A percentile compares a stretch with the other conserved stretches of the same genome.
These are phyloP conservation scores for Globisporangium barbulae DNA, from an alignment of 352 stramenopile genomes.

Conservation along the genomic window DNA sequence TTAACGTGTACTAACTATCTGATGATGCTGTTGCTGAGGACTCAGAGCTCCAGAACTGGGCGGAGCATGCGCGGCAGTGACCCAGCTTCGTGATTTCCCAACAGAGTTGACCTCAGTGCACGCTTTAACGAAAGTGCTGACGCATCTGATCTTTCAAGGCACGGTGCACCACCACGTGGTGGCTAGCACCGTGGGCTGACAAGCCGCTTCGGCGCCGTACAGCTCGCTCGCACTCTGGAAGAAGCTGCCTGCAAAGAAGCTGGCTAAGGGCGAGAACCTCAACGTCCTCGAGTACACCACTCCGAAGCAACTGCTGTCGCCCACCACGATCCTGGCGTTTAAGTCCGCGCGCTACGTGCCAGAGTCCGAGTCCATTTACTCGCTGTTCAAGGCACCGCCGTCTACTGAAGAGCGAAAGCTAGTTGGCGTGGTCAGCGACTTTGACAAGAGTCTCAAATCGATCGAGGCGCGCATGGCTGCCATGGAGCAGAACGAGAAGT, in stretches of 20 bases:
- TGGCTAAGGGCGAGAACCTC: slow-evolving; percentile 16
- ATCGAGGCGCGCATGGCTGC: slow-evolving; percentile 28
- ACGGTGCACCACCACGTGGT: slow-evolving; percentile 48
- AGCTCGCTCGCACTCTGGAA: slow-evolving; percentile 43
- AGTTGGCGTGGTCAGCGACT: slow-evolving; percentile 19
- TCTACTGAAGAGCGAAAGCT: slow-evolving; percentile 29
- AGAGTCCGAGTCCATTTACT: slow-evolving; percentile 23
- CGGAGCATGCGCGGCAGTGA: slow-evolving; percentile 17
- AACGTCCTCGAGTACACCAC: slow-evolving; percentile 29
- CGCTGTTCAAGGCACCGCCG: slow-evolving; percentile 22
- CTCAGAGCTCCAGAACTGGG: slow-evolving; percentile 32
- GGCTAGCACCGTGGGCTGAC: slow-evolving; percentile 44
- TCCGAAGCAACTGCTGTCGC: slow-evolving; percentile 22
- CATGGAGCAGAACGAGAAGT: slow-evolving; percentile 23
- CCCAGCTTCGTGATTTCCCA: slow-evolving; percentile 35
- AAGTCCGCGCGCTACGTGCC: slow-evolving; percentile 31
- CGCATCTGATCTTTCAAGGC: slow-evolving; percentile 34
- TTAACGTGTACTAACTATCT: background rate
- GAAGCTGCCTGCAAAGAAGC: slow-evolving; percentile 30
- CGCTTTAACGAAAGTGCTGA: slow-evolving; percentile 20
- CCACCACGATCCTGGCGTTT: slow-evolving; percentile 26
- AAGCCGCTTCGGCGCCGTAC: slow-evolving; percentile 35
- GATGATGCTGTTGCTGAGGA: slow-evolving; percentile 5
- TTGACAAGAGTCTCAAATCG: slow-evolving; percentile 22
- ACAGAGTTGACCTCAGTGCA: slow-evolving; percentile 4